These are phyloP conservation scores for Septoria linicola DNA, from an alignment of 2,329 filamentous ascomycete genomes.

Conservation along the genomic window DNA sequence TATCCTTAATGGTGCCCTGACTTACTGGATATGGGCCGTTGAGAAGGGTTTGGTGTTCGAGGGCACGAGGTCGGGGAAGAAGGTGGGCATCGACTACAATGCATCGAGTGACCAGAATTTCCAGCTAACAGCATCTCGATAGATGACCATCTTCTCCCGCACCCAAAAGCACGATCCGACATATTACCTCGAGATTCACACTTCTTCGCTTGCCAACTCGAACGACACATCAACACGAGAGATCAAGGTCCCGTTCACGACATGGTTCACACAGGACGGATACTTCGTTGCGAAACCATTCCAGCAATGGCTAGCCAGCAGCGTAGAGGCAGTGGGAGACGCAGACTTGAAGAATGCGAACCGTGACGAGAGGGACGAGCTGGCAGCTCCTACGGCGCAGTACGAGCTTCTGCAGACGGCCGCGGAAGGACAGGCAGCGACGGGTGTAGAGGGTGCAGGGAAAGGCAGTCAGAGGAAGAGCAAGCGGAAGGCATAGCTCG, in stretches of 20 bases:
- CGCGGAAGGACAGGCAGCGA: slow-evolving; percentile 15
- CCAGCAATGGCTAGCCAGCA: slow-evolving; percentile 72
- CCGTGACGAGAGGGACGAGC: slow-evolving; percentile 39
- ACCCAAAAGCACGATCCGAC: slow-evolving; percentile 77
- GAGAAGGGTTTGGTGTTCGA: slow-evolving; percentile 82
- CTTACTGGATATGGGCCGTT: slow-evolving; percentile 79
- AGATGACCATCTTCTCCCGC: slow-evolving; percentile 72
- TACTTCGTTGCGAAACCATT: slow-evolving; percentile 73
- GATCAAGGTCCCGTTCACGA: slow-evolving; percentile 64
- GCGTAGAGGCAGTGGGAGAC: slow-evolving; percentile 63
- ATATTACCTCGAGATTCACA: slow-evolving; percentile 71
- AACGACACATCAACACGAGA: slow-evolving; percentile 42
- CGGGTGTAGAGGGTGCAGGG: slow-evolving; percentile 23
- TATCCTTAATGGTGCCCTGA: slow-evolving; percentile 72
- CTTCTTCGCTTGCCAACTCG: slow-evolving; percentile 22
- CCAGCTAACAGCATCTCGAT: too few species aligned
- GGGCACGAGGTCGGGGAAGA: slow-evolving; percentile 67
- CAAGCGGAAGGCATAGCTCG: slow-evolving; percentile 23
- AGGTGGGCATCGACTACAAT: slow-evolving; percentile 56
- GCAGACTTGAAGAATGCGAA: slow-evolving; percentile 59
- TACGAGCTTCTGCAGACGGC: slow-evolving; percentile 13
- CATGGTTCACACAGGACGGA: slow-evolving; percentile 73
- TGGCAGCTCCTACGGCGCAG: slow-evolving; percentile 27
- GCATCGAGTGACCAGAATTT: too few species aligned
- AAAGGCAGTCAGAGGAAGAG: slow-evolving; percentile 31